Conservation (phyloP, 2,329 filamentous ascomycete genomes). For the Mollisia scopiformis region DNA sequence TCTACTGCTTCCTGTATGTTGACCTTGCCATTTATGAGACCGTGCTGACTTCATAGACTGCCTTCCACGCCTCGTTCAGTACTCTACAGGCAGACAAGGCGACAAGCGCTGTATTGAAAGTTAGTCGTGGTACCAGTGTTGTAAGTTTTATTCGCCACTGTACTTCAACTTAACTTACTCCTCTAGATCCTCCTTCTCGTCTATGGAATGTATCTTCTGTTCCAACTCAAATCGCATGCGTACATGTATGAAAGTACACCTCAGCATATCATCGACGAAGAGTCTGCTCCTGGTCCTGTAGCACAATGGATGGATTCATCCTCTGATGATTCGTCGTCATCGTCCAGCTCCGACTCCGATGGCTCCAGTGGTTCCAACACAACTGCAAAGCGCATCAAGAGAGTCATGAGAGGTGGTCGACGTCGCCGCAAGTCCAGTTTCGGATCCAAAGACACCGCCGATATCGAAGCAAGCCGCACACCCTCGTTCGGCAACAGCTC, state of each 20-base stretch:
- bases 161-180: conserved; percentile 7
- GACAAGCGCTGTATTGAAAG: conserved; percentile 74
- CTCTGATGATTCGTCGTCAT: conserved; percentile 64
- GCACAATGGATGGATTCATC: conserved; percentile 75
- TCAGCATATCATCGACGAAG: conserved; percentile 90
- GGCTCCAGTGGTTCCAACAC: conserved; percentile 69
- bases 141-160: conserved; percentile 49
- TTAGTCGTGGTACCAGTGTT: conserved; percentile 88
- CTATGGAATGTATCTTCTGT: conserved; percentile 82
- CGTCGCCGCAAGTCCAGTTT: conserved; percentile 76
- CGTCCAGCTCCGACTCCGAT: conserved; percentile 69
- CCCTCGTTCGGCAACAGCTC: conserved; percentile 42
- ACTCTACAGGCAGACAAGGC: conserved; percentile 55
- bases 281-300: conserved; percentile 82
- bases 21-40: background rate
- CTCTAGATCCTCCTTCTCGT: conserved; percentile 73
- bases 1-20: conserved; percentile 74
- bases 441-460: conserved; percentile 65
- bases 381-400: conserved; percentile 75
- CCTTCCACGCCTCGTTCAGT: conserved; percentile 87
- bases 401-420: conserved; percentile 67
- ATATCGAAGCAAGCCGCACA: conserved; percentile 43
- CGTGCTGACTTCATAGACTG: conserved; percentile 57
- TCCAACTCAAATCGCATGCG: conserved; percentile 89
- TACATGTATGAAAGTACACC: conserved; percentile 94